These are phyloP conservation scores for Ricinus communis DNA, from an alignment of 345 rosid species.

Conservation along the genomic window DNA sequence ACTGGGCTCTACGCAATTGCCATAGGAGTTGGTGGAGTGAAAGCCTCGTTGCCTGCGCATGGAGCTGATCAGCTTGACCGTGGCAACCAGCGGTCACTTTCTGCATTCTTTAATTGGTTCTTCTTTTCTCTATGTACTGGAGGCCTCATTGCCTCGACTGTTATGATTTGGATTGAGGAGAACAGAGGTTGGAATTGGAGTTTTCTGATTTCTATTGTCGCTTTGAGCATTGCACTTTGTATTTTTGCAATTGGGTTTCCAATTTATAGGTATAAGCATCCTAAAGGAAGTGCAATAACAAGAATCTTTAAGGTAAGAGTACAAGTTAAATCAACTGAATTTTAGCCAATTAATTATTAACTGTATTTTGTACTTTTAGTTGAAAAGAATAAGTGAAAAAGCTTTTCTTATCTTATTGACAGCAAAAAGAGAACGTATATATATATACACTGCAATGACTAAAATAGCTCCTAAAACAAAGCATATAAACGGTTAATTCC, in stretches of 20 bases:
- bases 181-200: constrained; percentile 55
- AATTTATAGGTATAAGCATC: constrained; percentile 42
- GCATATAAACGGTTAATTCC: no score
- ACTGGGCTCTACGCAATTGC: constrained; percentile 53
- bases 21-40: constrained; percentile 56
- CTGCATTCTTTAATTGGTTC: constrained; percentile 61
- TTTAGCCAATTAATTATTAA: no score
- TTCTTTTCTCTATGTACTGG: constrained; percentile 52
- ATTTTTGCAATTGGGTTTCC: constrained; percentile 49
- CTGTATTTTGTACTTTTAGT: no score
- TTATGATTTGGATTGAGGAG: constrained; percentile 66
- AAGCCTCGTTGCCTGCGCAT: constrained; percentile 59
- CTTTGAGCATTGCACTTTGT: constrained; percentile 33
- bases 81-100: constrained; percentile 31
- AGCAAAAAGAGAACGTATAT: no score
- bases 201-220: constrained; percentile 32
- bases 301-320: constrained; percentile 35
- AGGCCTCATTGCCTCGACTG: constrained; percentile 46
- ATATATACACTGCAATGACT: no score
- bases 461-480: no score
- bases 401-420: no score
- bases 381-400: no score
- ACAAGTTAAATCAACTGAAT: no score
- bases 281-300: constrained; percentile 48
- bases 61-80: constrained; percentile 65